Evolutionary conservation across 2,329 filamentous ascomycete species (phyloP).

Genomic region (Colletotrichum somersetense): DNA sequence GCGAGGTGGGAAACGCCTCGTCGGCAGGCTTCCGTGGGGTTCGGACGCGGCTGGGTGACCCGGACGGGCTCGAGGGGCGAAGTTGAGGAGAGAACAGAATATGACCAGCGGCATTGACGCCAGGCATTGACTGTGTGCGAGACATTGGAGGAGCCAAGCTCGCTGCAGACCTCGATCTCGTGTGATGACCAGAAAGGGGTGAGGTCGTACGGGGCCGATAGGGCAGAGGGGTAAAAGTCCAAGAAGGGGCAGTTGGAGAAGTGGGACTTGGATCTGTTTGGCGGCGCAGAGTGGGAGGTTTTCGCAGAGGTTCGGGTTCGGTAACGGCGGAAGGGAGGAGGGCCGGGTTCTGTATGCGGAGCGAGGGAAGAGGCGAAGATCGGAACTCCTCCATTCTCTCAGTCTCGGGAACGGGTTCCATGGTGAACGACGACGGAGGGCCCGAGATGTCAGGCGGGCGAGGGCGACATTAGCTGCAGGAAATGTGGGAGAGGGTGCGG

Average conservation of each 20-base stretch:
- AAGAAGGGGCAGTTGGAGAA: slow-evolving; percentile 66
- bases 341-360: slow-evolving; percentile 60
- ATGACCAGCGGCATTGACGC: slow-evolving; percentile 70
- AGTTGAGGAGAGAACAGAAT: slow-evolving; percentile 66
- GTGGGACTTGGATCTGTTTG: slow-evolving; percentile 69
- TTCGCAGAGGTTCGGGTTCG: slow-evolving; percentile 60
- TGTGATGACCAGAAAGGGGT: slow-evolving; percentile 68
- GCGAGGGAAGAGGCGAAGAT: slow-evolving; percentile 66
- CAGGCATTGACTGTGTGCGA: slow-evolving; percentile 74
- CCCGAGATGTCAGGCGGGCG: slow-evolving; percentile 34
- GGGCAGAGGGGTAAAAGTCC: slow-evolving; percentile 62
- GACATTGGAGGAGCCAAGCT: slow-evolving; percentile 69
- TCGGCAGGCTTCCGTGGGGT: slow-evolving; percentile 69
- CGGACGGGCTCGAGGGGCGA: slow-evolving; percentile 66
- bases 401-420: slow-evolving; percentile 78
- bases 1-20: slow-evolving; percentile 70
- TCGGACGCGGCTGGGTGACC: slow-evolving; percentile 66
- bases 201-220: slow-evolving; percentile 74
- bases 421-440: slow-evolving; percentile 50
- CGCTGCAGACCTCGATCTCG: slow-evolving; percentile 69
- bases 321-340: slow-evolving; percentile 48
- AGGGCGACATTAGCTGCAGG: slow-evolving; percentile 38
- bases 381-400: slow-evolving; percentile 77
- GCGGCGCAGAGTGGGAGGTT: slow-evolving; percentile 67
- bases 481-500: neutral